Conservation (phyloP, 495 filamentous ascomycete genomes). For the Cryomyces minteri region DNA sequence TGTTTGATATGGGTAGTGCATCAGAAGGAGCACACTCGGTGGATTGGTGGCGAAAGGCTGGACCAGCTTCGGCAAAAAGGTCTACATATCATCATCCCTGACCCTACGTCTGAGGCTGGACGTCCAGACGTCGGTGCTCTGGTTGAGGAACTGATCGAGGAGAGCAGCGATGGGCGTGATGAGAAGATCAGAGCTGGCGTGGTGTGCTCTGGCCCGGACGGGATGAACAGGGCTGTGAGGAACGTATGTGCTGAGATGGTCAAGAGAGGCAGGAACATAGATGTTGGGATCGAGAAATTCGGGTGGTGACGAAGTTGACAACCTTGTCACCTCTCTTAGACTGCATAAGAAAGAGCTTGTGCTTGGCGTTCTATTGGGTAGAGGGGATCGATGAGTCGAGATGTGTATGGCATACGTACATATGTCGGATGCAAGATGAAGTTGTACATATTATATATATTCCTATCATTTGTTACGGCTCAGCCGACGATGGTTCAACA, state of each 20-base stretch:
- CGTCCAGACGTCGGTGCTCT: conserved; percentile 27
- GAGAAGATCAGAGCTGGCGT: conserved; percentile 19
- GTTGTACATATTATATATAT: too few species aligned
- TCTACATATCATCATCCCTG: conserved; percentile 29
- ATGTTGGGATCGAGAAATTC: conserved; percentile 19
- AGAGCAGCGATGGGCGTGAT: conserved; percentile 11
- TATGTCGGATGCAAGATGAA: too few species aligned
- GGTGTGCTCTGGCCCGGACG: conserved; percentile 35
- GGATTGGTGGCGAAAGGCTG: conserved; percentile 29
- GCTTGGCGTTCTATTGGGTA: too few species aligned
- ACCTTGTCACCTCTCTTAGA: neutral
- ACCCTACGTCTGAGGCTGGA: conserved; percentile 30
- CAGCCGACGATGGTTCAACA: neutral
- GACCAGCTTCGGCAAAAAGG: conserved; percentile 26
- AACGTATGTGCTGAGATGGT: conserved; percentile 32
- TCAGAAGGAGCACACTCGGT: conserved; percentile 27
- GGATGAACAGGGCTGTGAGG: conserved; percentile 29
- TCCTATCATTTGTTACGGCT: too few species aligned
- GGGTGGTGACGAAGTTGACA: conserved; percentile 12
- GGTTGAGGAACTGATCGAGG: conserved; percentile 18
- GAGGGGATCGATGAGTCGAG: too few species aligned
- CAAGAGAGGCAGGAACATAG: conserved; percentile 8
- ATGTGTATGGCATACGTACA: too few species aligned
- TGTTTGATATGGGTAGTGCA: conserved; percentile 40
- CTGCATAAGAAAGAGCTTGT: too few species aligned